Base-by-base conservation (phyloP, 345 rosid species). In the Populus alba region DNA sequence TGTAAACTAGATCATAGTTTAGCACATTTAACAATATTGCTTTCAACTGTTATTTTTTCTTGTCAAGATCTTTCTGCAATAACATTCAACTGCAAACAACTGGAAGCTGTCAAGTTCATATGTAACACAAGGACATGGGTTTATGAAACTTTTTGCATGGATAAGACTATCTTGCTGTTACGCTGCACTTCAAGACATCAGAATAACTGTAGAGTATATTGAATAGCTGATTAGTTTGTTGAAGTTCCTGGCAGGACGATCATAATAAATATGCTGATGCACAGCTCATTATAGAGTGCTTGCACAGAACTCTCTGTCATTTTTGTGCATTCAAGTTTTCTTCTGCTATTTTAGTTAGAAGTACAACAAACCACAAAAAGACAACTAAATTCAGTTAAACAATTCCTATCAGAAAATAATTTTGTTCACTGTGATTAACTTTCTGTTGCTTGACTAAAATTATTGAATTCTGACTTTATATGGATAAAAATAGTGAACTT, bases 181-280 rank as follows among this genome's bases (percentile, higher is more conserved):
- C 92, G 99, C 99, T 17, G 92, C 99, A 37, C 98, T 98, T 20
- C 97, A 96, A 80, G 99, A 96, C 89, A 96, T 96, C 98, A 89
- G 97, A 86, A 92, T 96, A 87, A 96, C 91, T 79, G 97, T 97
- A 0, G 98, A 96, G 81, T 98, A 96, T 80, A 94, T 94, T 82
- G 97, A 84, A 96, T 96, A 49, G 97, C 99, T 66, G 99, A 94
- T 88, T 97, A 92, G 83, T 94, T 94, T 86, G 99, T 96, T 12
- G 99, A 96, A 88, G 98, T 96, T 86, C 98, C 99, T 12, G 99
- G 99, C 45, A 98, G 99, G 82, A 96, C 98, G 16, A 94, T 94
- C 86, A 96, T 75, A 96, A 96, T 80, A 96, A 96, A 82, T 96
- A 96, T 86, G 98, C 98, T 76, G 94, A 96, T 77, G 99, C 90